phyloP scores from a whole-genome alignment of 805 yeast genomes.

The Yarrowia keelungensis region DNA sequence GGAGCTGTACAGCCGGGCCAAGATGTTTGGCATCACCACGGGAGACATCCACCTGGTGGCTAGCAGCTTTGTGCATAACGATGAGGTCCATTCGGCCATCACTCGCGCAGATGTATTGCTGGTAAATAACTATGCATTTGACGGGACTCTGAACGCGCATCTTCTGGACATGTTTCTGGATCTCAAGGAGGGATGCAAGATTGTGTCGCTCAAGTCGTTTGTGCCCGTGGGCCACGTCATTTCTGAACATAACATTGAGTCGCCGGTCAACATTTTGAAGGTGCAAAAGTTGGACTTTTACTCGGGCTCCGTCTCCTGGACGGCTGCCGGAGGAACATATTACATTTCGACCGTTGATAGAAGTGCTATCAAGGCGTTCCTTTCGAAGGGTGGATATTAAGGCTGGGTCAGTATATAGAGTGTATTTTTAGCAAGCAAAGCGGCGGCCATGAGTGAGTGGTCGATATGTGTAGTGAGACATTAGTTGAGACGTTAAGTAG shows the following conservation, averaged over 20 bases:
- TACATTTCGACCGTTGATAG: conserved; percentile 73
- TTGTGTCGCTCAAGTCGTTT: conserved; percentile 79
- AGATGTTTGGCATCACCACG: conserved; percentile 67
- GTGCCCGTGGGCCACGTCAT: conserved; percentile 78
- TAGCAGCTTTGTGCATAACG: conserved; percentile 75
- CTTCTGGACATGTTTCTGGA: conserved; percentile 71
- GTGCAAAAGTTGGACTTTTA: conserved; percentile 71
- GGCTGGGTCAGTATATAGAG: conserved; percentile 25
- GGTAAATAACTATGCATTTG: conserved; percentile 84
- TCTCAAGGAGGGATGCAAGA: conserved; percentile 74
- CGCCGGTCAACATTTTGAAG: conserved; percentile 67
- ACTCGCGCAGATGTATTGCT: conserved; percentile 73
- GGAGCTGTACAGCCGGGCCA: conserved; percentile 65
- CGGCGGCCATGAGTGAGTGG: no score
- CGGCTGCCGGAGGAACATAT: conserved; percentile 76
- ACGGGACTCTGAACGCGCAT: conserved; percentile 70
- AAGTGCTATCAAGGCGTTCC: conserved; percentile 36
- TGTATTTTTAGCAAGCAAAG: neutral
- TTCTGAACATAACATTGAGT: conserved; percentile 58
- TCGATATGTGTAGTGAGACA: no score
- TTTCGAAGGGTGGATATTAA: conserved; percentile 11
- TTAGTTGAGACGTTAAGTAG: no score
- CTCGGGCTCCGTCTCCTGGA: conserved; percentile 86
- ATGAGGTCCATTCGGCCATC: conserved; percentile 60
- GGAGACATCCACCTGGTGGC: conserved; percentile 65